Percentiles rank a stretch among this genome's conserved stretches.
Conservation (phyloP, 441 rosid species). For the Erysimum cheiri region DNA sequence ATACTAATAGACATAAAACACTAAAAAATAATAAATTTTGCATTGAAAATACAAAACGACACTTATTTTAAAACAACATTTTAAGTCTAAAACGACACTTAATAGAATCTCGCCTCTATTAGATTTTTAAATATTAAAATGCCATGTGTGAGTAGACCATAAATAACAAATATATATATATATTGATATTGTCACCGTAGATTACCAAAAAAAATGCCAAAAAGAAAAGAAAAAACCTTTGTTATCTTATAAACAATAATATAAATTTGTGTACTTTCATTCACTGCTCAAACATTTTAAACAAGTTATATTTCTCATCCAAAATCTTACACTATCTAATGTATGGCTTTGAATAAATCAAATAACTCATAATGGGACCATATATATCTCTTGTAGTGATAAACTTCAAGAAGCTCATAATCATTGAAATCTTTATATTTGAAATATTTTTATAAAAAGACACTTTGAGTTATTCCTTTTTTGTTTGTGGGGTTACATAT, state of each 20-base stretch:
- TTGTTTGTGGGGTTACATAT: slow-evolving; percentile 39
- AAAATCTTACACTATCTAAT: slow-evolving; percentile 32
- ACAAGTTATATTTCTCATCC: slow-evolving; percentile 16
- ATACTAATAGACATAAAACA: too few relatives aligned
- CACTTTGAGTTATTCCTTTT: slow-evolving; percentile 34
- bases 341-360: slow-evolving; percentile 30
- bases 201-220: not conserved
- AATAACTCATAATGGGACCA: slow-evolving; percentile 37
- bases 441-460: slow-evolving; percentile 26
- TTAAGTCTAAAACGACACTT: too few relatives aligned
- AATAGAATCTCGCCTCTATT: not conserved
- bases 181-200: not conserved
- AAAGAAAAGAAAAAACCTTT: not conserved
- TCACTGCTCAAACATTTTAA: slow-evolving; percentile 20
- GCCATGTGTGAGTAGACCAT: not conserved
- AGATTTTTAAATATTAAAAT: not conserved
- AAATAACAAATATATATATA: not conserved
- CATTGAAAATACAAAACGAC: too few relatives aligned
- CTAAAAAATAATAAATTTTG: too few relatives aligned
- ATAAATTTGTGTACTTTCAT: not conserved
- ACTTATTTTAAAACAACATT: too few relatives aligned
- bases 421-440: slow-evolving; percentile 33
- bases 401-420: slow-evolving; percentile 41
- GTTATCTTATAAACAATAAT: not conserved
- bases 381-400: slow-evolving; percentile 42